Evolutionary conservation across 768 basidiomycete species (phyloP).

Genomic region (Rhodosporidiobolus odoratus): DNA sequence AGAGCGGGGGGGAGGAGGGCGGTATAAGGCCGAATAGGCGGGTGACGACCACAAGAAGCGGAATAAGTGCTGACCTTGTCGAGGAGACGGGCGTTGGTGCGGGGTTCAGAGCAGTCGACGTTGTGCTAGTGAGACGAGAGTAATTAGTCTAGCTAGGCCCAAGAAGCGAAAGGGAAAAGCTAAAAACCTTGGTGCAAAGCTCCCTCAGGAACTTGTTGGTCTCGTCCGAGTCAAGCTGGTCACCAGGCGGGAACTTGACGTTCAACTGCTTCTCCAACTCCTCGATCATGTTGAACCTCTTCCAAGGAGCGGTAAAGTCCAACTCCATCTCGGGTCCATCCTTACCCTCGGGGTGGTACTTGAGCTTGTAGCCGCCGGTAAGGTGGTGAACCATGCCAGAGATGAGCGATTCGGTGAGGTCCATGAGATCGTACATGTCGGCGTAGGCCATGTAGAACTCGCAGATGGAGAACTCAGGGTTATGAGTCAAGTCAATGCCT

Average conservation of each 20-base stretch:
- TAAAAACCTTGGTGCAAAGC: conserved; percentile 69
- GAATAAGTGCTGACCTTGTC: conserved; percentile 64
- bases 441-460: conserved; percentile 99
- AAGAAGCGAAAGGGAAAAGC: neutral
- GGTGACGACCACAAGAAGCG: neutral
- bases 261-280: conserved; percentile 90
- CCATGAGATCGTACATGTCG: conserved; percentile 98
- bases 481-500: conserved; percentile 97
- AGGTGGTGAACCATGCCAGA: conserved; percentile 85
- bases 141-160: too few relatives aligned
- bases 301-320: conserved; percentile 92
- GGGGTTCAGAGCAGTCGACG: conserved; percentile 91
- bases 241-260: conserved; percentile 87
- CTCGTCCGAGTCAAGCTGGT: conserved; percentile 77
- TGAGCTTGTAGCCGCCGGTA: conserved; percentile 72
- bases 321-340: conserved; percentile 60
- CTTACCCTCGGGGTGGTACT: conserved; percentile 91
- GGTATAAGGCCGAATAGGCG: too few relatives aligned
- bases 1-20: too few relatives aligned
- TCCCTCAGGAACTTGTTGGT: conserved; percentile 83
- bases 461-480: conserved; percentile 98
- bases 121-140: conserved; percentile 60
- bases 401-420: conserved; percentile 82
- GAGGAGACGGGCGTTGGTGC: conserved; percentile 86
- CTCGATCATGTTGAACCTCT: conserved; percentile 95